A percentile compares a stretch with the other conserved stretches of the same genome.
Conservation (phyloP, 2,329 filamentous ascomycete species). For the Trichophyton mentagrophytes region DNA sequence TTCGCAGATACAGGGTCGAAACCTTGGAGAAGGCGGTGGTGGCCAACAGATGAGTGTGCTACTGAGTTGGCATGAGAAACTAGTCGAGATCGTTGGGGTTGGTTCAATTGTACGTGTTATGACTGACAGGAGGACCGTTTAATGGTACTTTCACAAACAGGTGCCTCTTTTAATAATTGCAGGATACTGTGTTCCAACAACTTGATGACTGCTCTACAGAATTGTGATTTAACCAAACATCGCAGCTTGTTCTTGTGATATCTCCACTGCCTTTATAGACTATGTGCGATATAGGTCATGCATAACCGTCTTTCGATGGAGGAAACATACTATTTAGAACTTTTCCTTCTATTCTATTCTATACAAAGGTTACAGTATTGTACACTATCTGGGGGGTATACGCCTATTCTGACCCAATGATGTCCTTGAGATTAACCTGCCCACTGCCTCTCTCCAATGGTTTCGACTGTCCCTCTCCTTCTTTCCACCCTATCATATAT, state of each 20-base stretch:
- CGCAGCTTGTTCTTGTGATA: background rate
- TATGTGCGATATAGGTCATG: background rate
- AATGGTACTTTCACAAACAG: constrained; percentile 17
- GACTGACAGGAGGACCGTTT: constrained; percentile 90
- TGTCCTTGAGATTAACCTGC: constrained; percentile 76
- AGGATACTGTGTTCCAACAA: background rate
- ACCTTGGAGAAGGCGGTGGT: constrained; percentile 52
- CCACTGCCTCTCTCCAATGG: constrained; percentile 75
- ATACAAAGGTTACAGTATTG: background rate
- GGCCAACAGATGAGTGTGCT: constrained; percentile 91
- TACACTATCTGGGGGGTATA: background rate
- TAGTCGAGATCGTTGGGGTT: constrained; percentile 82
- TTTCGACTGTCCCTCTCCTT: constrained; percentile 62
- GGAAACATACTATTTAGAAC: background rate
- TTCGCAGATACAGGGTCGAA: constrained; percentile 57
- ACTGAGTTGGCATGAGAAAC: constrained; percentile 97
- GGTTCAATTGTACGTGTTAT: constrained; percentile 91
- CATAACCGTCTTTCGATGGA: background rate
- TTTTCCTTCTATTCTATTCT: background rate
- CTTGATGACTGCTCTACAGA: background rate
- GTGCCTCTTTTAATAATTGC: background rate
- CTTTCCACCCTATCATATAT: constrained; percentile 98
- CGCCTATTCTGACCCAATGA: constrained; percentile 38
- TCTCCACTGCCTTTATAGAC: background rate
- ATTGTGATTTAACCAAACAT: background rate